Conservation (phyloP, 2,329 filamentous ascomycete genomes). For the Ascochyta clinopodiicola region DNA sequence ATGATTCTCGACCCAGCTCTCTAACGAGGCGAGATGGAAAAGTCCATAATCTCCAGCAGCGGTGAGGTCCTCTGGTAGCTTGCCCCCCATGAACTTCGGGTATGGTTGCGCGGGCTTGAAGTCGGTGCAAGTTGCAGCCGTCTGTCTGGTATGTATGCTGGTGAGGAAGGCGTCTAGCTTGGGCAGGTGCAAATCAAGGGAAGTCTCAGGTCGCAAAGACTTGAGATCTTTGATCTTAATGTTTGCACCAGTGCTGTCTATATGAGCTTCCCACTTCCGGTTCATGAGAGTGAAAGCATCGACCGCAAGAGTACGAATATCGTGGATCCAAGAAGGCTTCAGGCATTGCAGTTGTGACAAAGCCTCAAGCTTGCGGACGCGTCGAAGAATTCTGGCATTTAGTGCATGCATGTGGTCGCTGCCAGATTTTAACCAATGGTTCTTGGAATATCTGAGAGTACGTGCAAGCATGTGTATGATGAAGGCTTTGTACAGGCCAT, state of each 20-base stretch:
- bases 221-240: slow-evolving; percentile 9
- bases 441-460: slow-evolving; percentile 28
- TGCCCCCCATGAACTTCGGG: slow-evolving; percentile 9
- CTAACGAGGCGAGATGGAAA: slow-evolving; percentile 58
- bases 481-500: slow-evolving; percentile 57
- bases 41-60: slow-evolving; percentile 19
- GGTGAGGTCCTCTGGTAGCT: slow-evolving; percentile 17
- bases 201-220: slow-evolving; percentile 18
- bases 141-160: slow-evolving; percentile 9
- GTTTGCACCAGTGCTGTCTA: neutral
- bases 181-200: slow-evolving; percentile 26
- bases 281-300: slow-evolving; percentile 19
- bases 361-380: slow-evolving; percentile 32
- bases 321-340: slow-evolving; percentile 7
- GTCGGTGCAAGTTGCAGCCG: neutral
- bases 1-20: slow-evolving; percentile 56
- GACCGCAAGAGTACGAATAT: slow-evolving; percentile 2
- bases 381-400: slow-evolving; percentile 30
- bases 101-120: slow-evolving; percentile 22
- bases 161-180: slow-evolving; percentile 27
- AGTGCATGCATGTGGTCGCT: slow-evolving; percentile 21
- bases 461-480: slow-evolving; percentile 59
- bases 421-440: slow-evolving; percentile 5
- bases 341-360: slow-evolving; percentile 12
- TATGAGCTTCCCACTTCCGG: slow-evolving; percentile 17